These are phyloP conservation scores for Amauroascus niger DNA, from an alignment of 2,329 filamentous ascomycete species.

Conservation along the genomic window DNA sequence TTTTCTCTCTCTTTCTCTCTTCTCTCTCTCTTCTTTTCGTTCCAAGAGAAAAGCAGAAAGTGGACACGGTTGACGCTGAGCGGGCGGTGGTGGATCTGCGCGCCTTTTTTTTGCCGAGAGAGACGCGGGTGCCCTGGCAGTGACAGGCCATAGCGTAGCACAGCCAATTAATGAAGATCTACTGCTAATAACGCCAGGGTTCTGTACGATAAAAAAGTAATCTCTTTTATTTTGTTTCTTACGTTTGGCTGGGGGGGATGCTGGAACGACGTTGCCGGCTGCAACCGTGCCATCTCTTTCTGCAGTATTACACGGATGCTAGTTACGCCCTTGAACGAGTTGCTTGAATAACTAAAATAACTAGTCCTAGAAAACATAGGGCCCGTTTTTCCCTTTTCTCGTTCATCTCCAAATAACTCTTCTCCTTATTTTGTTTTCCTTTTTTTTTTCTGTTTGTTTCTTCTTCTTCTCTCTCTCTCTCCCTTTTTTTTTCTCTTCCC, in stretches of 20 bases:
- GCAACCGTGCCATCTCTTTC: not conserved
- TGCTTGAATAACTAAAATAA: no score
- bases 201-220: not conserved
- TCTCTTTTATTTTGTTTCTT: no score
- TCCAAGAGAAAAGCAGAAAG: conserved; percentile 7
- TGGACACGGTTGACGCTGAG: conserved; percentile 9
- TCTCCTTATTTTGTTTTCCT: no score
- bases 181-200: conserved; percentile 5
- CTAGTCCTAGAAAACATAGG: not conserved
- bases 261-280: not conserved
- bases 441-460: not conserved
- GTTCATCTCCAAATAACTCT: no score
- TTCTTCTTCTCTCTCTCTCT: not conserved
- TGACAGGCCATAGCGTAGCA: no score
- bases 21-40: no score
- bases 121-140: not conserved
- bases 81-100: conserved; percentile 6
- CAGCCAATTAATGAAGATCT: conserved; percentile 5
- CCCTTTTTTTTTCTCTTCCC: not conserved
- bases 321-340: no score
- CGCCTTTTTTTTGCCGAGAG: conserved; percentile 7
- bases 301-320: no score
- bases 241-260: not conserved
- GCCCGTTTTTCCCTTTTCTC: no score
- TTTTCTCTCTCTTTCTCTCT: no score